Percentiles rank a stretch among this genome's conserved stretches.
Conservation (phyloP, 2,329 filamentous ascomycete genomes). For the Alternaria atra region DNA sequence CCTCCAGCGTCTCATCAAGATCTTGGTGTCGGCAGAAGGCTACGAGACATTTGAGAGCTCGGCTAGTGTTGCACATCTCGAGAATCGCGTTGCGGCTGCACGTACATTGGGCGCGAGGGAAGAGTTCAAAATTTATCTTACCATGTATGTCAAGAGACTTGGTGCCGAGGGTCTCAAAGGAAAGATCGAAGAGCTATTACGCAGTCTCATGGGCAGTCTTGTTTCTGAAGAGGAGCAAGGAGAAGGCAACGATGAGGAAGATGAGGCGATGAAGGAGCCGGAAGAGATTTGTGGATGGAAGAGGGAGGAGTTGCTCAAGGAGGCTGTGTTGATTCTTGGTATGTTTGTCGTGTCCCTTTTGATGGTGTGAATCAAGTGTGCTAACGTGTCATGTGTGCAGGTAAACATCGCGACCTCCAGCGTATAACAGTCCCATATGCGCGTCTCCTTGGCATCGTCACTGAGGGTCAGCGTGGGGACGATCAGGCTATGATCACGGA, state of each 20-base stretch:
- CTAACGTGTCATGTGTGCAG: conserved; percentile 57
- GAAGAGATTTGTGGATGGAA: conserved; percentile 91
- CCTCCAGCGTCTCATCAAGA: conserved; percentile 89
- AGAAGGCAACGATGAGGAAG: conserved; percentile 65
- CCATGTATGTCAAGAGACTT: conserved; percentile 96
- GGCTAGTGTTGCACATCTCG: conserved; percentile 91
- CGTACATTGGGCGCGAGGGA: conserved; percentile 84
- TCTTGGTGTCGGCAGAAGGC: conserved; percentile 84
- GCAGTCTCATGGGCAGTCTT: conserved; percentile 78
- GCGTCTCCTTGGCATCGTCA: conserved; percentile 57
- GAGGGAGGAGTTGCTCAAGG: conserved; percentile 84
- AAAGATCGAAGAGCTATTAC: conserved; percentile 93
- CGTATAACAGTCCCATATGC: conserved; percentile 95
- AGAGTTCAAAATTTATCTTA: conserved; percentile 93
- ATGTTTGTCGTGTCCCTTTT: conserved; percentile 12
- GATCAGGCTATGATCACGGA: conserved; percentile 50
- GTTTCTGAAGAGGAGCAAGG: conserved; percentile 63
- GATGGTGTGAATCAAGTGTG: not conserved
- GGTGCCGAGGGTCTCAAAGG: conserved; percentile 85
- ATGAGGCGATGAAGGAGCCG: conserved; percentile 63
- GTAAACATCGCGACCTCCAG: conserved; percentile 95
- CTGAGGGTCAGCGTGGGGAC: conserved; percentile 37
- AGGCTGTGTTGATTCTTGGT: conserved; percentile 93
- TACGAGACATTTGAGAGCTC: conserved; percentile 91
- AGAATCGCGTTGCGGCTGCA: conserved; percentile 92